A percentile compares a stretch with the other conserved stretches of the same genome.
These are phyloP conservation scores for Botrytis paeoniae DNA, from an alignment of 2,329 filamentous ascomycete species.

Conservation along the genomic window DNA sequence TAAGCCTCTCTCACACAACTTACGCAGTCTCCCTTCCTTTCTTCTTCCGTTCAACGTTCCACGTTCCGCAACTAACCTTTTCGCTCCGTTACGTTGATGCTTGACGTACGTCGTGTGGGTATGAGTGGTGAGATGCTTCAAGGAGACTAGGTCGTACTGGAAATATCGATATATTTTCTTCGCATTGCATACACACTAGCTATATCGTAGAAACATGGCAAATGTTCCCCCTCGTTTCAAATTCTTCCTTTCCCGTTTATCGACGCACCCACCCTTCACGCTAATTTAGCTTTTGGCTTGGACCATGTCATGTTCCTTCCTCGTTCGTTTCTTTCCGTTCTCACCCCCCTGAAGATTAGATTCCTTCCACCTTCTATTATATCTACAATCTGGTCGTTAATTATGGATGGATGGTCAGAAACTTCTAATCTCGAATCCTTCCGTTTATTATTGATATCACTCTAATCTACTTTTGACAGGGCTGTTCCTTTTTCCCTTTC, in stretches of 20 bases:
- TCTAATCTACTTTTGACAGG: not conserved
- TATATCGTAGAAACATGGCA: not conserved
- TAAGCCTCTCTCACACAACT: not conserved
- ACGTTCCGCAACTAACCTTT: constrained; percentile 4
- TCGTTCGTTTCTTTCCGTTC: not conserved
- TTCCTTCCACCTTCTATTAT: not conserved
- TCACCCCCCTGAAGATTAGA: not conserved
- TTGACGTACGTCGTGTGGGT: not conserved
- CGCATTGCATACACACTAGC: not conserved
- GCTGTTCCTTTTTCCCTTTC: not conserved
- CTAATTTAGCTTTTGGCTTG: constrained; percentile 6
- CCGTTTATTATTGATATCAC: not conserved
- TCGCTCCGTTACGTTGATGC: not conserved
- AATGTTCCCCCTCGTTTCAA: constrained; percentile 13
- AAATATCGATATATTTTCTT: not conserved
- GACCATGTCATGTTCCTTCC: not conserved
- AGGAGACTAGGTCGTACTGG: not conserved
- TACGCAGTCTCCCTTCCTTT: constrained; percentile 9
- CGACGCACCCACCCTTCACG: not conserved
- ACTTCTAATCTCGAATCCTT: not conserved
- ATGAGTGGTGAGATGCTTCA: not conserved
- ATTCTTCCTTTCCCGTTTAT: constrained; percentile 13
- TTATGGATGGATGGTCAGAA: not conserved
- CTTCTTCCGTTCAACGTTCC: constrained; percentile 11
- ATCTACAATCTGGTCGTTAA: not conserved